These are phyloP conservation scores for Epichloe amarillans DNA, from an alignment of 2,329 filamentous ascomycete genomes.

Conservation along the genomic window DNA sequence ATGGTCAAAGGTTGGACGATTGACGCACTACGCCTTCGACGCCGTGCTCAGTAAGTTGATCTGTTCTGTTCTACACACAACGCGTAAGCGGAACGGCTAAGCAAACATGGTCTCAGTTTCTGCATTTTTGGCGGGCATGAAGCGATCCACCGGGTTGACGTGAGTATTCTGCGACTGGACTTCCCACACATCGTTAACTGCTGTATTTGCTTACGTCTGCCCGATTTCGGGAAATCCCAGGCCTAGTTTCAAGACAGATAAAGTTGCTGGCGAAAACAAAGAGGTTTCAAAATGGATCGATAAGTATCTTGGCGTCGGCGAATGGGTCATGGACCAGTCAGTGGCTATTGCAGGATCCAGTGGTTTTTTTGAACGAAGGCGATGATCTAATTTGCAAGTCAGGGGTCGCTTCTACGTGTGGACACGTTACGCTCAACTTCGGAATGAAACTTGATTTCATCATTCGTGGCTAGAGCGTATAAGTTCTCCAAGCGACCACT, in stretches of 20 bases:
- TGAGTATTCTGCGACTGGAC: conserved; percentile 42
- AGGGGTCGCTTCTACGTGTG: background rate
- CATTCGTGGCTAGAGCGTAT: background rate
- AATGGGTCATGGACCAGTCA: conserved; percentile 97
- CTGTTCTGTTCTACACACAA: background rate
- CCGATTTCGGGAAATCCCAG: conserved; percentile 29
- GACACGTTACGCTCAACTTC: background rate
- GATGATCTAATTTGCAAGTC: conserved; percentile 33
- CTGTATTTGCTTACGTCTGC: conserved; percentile 11
- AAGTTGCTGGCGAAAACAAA: conserved; percentile 65
- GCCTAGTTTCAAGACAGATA: conserved; percentile 78
- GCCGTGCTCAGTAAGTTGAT: conserved; percentile 67
- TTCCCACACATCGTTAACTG: background rate
- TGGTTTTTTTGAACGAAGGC: conserved; percentile 80
- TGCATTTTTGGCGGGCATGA: conserved; percentile 90
- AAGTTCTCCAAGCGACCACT: background rate
- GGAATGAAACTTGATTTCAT: background rate
- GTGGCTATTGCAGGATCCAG: conserved; percentile 82
- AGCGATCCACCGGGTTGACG: conserved; percentile 95
- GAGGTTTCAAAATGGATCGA: conserved; percentile 80
- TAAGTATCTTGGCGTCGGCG: conserved; percentile 85
- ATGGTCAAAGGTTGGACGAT: conserved; percentile 71
- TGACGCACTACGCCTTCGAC: conserved; percentile 93
- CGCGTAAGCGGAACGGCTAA: background rate
- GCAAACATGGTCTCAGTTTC: conserved; percentile 49